Base-by-base conservation (phyloP, 202 grass and related monocot species). In the Hordeum pubiflorum region DNA sequence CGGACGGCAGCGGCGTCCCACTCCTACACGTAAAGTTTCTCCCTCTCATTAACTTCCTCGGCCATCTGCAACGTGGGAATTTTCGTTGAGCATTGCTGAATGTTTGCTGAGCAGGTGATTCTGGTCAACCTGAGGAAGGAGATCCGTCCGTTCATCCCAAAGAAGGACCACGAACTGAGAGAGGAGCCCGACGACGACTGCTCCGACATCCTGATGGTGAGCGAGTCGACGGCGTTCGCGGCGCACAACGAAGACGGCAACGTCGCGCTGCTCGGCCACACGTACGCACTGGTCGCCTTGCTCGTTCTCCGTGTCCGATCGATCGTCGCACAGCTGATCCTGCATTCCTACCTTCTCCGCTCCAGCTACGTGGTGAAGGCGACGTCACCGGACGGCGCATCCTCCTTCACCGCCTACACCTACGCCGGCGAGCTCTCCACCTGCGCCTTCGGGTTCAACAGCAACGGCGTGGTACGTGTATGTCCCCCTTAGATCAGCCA, bases 391-490 rank as follows among this genome's bases (percentile, higher is more conserved):
- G 86, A 82, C 82, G 88, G 95, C 73, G 8, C 74, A 9, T 93
- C 79, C 7, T 91, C 88, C 27, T 91, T 98, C 83, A 85, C 92
- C 52, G 95, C 90, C 43, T 98, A 91, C 72, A 90, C 90, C 22
- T 93, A 79, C 36, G 88, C 92, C 21, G 92, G 95, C 61, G 88
- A 98, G 86, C 92, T 98, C 26, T 90, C 92, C 2, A 98, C 82
- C 77, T 91, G 90, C 77, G 95, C 92, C 40, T 98, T 95, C 85
- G 95, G 92, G 18, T 93, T 95, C 82, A 98, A 95, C 91, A 95
- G 70, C 80, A 74, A 93, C 67, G 86, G 90, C n/a, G 78, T 98
- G 54, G 92, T 94, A 83, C 34, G 62, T 0, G 14, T 65, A 50
- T 15, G 32, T 36, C 7, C 9, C 11, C 40, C 12, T 48, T 40